These are phyloP conservation scores for Saccharomycopsis lassenensis DNA, from an alignment of 805 yeast species.

Conservation along the genomic window DNA sequence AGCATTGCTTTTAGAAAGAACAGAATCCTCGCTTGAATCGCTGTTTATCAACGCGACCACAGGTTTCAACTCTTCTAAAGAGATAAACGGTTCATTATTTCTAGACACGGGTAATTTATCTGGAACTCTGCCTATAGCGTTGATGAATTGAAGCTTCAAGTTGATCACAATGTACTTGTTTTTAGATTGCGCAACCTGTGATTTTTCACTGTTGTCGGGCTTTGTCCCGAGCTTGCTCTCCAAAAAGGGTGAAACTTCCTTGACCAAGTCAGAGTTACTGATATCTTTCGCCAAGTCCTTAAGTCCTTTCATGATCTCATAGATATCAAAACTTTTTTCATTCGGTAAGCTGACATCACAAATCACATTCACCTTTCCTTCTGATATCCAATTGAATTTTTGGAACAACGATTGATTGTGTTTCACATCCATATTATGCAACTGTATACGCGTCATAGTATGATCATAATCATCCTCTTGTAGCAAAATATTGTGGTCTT, in stretches of 20 bases:
- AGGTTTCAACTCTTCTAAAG: conserved; percentile 49
- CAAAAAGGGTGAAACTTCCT: conserved; percentile 17
- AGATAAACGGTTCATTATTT: conserved; percentile 40
- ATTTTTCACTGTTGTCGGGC: conserved; percentile 19
- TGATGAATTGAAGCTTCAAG: conserved; percentile 51
- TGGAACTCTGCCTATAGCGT: conserved; percentile 21
- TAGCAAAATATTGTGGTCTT: neutral
- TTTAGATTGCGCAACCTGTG: conserved; percentile 1
- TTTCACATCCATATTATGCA: conserved; percentile 29
- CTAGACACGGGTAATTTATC: conserved; percentile 23
- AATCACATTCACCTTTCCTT: conserved; percentile 57
- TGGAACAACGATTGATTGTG: conserved; percentile 22
- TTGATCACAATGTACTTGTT: conserved; percentile 54
- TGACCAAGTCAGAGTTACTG: too few species aligned
- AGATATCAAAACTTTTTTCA: conserved; percentile 25
- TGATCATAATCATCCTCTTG: conserved; percentile 2
- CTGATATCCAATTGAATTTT: conserved; percentile 61
- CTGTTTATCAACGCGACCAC: conserved; percentile 51
- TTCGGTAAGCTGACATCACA: conserved; percentile 68
- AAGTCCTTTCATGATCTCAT: conserved; percentile 19
- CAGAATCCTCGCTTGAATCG: conserved; percentile 21
- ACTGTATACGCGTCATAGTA: conserved; percentile 19
- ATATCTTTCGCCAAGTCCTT: neutral
- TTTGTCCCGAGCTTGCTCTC: conserved; percentile 13
- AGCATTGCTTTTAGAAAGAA: conserved; percentile 9